Conservation (phyloP, 345 rosid species). For the Eucalyptus microcorys region DNA sequence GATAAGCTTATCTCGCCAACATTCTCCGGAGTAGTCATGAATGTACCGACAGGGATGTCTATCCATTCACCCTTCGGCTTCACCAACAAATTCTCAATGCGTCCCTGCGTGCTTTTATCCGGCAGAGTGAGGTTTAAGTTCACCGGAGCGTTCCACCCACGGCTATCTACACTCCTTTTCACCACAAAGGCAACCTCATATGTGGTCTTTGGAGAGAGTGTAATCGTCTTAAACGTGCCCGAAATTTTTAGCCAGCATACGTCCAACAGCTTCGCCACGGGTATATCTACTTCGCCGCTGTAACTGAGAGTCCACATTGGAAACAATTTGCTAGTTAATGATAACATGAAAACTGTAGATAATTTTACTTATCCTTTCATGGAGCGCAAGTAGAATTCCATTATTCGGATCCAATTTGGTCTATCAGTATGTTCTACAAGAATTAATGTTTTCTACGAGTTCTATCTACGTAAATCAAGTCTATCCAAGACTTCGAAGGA, state of each 20-base stretch:
- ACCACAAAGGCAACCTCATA: neutral
- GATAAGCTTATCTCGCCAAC: neutral
- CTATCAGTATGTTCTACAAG: neutral
- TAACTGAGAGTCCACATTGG: neutral
- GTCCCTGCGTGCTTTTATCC: neutral
- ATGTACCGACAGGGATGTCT: neutral
- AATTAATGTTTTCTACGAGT: neutral
- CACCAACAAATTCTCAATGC: neutral
- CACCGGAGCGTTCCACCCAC: neutral
- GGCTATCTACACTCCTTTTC: neutral
- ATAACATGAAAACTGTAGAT: neutral
- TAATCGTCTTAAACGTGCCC: neutral
- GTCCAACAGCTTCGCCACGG: neutral
- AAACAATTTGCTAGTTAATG: neutral
- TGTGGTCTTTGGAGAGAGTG: neutral
- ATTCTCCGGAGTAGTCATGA: neutral
- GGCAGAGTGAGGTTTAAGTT: neutral
- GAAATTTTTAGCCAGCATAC: neutral
- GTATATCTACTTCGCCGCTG: neutral
- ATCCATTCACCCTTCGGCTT: neutral
- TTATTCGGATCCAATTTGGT: neutral
- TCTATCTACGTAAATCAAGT: neutral
- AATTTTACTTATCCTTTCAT: neutral
- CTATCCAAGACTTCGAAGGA: fast-evolving
- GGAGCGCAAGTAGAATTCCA: neutral